Evolutionary conservation across 371 early-diverging fungal species (phyloP).

Genomic region (Mortierella sp.): DNA sequence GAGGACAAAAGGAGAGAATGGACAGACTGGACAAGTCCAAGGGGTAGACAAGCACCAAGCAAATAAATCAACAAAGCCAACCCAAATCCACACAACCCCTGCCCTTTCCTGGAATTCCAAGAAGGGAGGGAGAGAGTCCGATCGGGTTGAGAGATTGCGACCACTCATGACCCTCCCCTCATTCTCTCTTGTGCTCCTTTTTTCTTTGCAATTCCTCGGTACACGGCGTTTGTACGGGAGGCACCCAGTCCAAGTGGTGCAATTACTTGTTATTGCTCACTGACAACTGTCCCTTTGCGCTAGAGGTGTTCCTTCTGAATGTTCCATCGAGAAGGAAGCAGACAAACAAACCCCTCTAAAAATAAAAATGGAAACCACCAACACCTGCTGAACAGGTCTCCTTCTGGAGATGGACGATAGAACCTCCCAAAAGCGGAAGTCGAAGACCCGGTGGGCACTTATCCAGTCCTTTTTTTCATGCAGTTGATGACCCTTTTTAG

Average conservation of each 20-base stretch:
- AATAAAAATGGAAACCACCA: slow-evolving; percentile 5
- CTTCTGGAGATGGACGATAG: background rate
- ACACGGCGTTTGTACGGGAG: background rate
- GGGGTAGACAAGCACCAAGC: background rate
- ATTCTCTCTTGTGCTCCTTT: background rate
- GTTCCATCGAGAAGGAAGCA: slow-evolving; percentile 34
- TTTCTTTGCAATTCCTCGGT: slow-evolving; percentile 4
- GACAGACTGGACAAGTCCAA: background rate
- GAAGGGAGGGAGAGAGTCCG: background rate
- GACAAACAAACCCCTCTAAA: background rate
- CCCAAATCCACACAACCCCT: background rate
- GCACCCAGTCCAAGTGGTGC: background rate
- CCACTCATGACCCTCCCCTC: background rate
- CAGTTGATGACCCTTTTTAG: background rate
- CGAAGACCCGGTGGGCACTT: slow-evolving; percentile 35
- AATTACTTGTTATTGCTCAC: background rate
- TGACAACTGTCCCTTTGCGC: background rate
- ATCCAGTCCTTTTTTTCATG: background rate
- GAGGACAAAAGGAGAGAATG: background rate
- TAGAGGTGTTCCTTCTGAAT: slow-evolving; percentile 18
- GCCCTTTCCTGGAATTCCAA: slow-evolving; percentile 13
- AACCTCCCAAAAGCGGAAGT: slow-evolving; percentile 36
- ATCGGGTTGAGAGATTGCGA: background rate
- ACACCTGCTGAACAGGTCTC: background rate
- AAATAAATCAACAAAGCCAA: background rate